Evolutionary conservation across 495 filamentous ascomycete genomes (phyloP).

Genomic region (Penicillium arizonense): DNA sequence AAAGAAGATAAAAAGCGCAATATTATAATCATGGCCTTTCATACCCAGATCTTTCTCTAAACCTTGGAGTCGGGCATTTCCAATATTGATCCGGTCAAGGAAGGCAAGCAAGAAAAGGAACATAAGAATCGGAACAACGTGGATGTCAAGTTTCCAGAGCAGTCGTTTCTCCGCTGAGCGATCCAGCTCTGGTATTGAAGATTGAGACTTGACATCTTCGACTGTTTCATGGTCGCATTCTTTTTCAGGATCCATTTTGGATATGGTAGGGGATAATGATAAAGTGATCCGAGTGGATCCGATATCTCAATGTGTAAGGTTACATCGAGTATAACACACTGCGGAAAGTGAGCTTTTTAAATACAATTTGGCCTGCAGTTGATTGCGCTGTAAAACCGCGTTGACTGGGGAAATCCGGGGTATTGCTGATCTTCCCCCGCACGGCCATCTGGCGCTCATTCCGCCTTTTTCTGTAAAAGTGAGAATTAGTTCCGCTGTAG

Average conservation of each 20-base stretch:
- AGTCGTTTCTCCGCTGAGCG: constrained; percentile 31
- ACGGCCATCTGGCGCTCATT: background rate
- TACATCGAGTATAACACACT: background rate
- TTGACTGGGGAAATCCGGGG: constrained; percentile 5
- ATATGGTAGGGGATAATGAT: background rate
- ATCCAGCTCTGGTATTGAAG: constrained; percentile 9
- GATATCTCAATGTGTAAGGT: background rate
- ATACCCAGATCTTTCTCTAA: constrained; percentile 59
- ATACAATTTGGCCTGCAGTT: background rate
- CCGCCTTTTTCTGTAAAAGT: background rate
- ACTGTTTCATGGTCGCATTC: constrained; percentile 11
- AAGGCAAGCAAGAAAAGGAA: constrained; percentile 42
- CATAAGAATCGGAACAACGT: constrained; percentile 39
- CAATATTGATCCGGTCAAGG: constrained; percentile 56
- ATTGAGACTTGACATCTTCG: constrained; percentile 13
- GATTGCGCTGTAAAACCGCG: background rate
- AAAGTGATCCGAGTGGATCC: background rate
- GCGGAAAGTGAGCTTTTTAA: background rate
- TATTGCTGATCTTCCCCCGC: constrained; percentile 2
- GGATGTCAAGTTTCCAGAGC: constrained; percentile 39
- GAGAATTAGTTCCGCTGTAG: background rate
- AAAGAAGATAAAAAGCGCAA: constrained; percentile 65
- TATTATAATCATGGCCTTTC: constrained; percentile 54
- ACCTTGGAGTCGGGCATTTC: constrained; percentile 62
- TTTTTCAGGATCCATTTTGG: constrained; percentile 15